These are phyloP conservation scores for Penicillium antarcticum DNA, from an alignment of 495 filamentous ascomycete genomes.

Conservation along the genomic window DNA sequence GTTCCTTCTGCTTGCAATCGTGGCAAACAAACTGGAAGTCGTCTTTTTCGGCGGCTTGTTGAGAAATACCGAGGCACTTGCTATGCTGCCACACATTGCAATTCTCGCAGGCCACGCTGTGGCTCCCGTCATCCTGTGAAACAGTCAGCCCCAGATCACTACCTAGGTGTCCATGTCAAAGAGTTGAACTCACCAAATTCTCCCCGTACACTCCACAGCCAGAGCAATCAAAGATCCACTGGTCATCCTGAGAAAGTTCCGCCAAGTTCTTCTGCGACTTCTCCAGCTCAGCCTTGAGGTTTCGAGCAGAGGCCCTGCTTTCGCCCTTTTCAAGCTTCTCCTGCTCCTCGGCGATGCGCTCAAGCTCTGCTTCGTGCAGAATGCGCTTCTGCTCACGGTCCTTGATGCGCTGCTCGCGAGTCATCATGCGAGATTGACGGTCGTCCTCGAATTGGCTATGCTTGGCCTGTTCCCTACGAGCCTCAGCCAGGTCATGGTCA, in stretches of 20 bases:
- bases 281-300: constrained; percentile 74
- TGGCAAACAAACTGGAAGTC: constrained; percentile 88
- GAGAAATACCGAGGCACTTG: constrained; percentile 76
- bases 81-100: constrained; percentile 98
- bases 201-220: constrained; percentile 85
- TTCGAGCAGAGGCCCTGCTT: constrained; percentile 71
- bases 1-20: constrained; percentile 66
- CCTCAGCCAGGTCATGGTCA: constrained; percentile 59
- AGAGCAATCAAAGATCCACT: constrained; percentile 92
- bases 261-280: constrained; percentile 68
- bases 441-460: constrained; percentile 70
- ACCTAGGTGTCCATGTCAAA: too few species aligned
- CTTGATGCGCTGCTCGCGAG: constrained; percentile 76
- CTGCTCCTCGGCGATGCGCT: constrained; percentile 72
- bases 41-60: constrained; percentile 74
- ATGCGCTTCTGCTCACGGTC: constrained; percentile 79
- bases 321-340: constrained; percentile 60
- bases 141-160: constrained; percentile 13
- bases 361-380: constrained; percentile 78
- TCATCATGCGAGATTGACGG: constrained; percentile 76
- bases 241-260: constrained; percentile 71
- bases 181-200: constrained; percentile 54
- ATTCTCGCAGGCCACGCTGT: constrained; percentile 90
- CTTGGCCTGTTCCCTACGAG: constrained; percentile 65
- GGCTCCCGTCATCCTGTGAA: constrained; percentile 79